Evolutionary conservation across 345 rosid species (phyloP).

Genomic region (Gossypium longicalyx): DNA sequence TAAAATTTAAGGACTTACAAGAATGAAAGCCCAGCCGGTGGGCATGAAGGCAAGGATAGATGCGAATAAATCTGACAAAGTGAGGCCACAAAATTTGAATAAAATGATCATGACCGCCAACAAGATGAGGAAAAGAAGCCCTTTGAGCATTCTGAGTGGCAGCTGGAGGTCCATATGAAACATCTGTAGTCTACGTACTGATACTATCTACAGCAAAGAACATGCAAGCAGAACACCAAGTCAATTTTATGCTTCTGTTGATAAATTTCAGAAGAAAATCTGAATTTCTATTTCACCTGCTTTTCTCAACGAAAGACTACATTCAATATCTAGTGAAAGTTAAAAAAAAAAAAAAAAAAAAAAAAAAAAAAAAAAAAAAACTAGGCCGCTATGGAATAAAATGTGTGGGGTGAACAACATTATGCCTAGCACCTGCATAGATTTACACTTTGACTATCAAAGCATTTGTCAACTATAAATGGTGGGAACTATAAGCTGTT

Average conservation of each 20-base stretch:
- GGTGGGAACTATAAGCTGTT: neutral
- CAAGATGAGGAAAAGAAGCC: conserved; percentile 57
- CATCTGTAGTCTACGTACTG: conserved; percentile 52
- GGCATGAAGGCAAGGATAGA: conserved; percentile 90
- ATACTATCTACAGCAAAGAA: conserved; percentile 39
- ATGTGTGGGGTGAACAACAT: conserved; percentile 4
- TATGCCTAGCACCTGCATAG: neutral
- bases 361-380: neutral
- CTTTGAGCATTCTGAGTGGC: conserved; percentile 65
- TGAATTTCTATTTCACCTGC: neutral
- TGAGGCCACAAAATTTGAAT: conserved; percentile 48
- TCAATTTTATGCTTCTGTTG: neutral
- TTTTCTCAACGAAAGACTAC: conserved; percentile 3
- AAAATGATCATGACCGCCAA: conserved; percentile 46
- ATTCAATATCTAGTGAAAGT: conserved; percentile 6
- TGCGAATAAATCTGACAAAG: conserved; percentile 57
- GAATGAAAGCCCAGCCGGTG: conserved; percentile 88
- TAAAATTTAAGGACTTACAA: conserved; percentile 40
- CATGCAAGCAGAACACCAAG: neutral
- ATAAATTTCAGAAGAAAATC: neutral
- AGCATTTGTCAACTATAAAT: neutral
- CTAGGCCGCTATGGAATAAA: neutral
- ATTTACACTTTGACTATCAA: neutral
- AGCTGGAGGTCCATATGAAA: conserved; percentile 78
- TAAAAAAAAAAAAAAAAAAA: neutral